Evolutionary conservation across 2,329 filamentous ascomycete genomes (phyloP).

Genomic region (Botrytis galanthina): DNA sequence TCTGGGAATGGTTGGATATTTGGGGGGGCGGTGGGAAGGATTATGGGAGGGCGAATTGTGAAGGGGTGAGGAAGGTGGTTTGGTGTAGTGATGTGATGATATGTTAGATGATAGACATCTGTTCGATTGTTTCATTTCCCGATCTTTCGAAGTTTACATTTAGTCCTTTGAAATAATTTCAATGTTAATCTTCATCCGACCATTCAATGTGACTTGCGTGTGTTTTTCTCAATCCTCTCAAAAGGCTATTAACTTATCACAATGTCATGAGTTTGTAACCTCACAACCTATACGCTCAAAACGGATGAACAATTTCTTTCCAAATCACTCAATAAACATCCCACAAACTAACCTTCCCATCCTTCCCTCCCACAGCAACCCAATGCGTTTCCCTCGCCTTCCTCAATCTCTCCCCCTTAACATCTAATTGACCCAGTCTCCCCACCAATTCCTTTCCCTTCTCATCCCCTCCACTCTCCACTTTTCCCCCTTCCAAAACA

Average conservation of each 20-base stretch:
- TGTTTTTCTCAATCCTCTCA: too few species aligned
- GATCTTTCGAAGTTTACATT: background rate
- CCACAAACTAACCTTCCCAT: constrained; percentile 94
- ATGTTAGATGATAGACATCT: background rate
- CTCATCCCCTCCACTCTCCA: constrained; percentile 16
- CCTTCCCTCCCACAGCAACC: constrained; percentile 77
- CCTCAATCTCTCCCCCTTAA: constrained; percentile 61
- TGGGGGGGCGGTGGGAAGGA: rapidly evolving
- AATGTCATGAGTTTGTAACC: background rate
- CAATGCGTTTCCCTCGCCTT: constrained; percentile 75
- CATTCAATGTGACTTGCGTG: background rate
- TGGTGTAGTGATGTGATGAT: constrained; percentile 5
- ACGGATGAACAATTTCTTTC: background rate
- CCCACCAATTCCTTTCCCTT: constrained; percentile 23
- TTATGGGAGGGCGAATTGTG: background rate
- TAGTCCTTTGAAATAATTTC: background rate
- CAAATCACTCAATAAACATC: constrained; percentile 63
- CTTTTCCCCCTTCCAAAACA: background rate
- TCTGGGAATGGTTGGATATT: background rate
- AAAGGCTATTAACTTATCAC: background rate
- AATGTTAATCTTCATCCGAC: background rate
- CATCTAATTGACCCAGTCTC: constrained; percentile 42
- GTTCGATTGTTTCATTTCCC: background rate
- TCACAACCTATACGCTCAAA: too few species aligned
- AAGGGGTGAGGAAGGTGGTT: background rate